Evolutionary conservation across 192 early-diverging fungal species (phyloP).

Genomic region (Entomortierella lignicola): DNA sequence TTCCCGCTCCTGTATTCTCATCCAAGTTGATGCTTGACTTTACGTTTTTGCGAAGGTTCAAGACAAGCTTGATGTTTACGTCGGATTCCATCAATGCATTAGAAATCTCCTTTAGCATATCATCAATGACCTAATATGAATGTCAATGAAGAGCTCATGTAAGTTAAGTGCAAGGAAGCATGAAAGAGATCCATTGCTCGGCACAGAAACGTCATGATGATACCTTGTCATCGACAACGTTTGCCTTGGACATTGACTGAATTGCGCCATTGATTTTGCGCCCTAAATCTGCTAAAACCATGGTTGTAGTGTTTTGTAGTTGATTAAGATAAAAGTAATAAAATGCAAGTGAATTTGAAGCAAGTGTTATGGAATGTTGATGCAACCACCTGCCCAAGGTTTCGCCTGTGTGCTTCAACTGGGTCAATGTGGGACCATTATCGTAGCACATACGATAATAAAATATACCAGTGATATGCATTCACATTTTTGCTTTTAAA

Average conservation of each 20-base stretch:
- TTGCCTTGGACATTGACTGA: constrained; percentile 78
- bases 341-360: too few species aligned
- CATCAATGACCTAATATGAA: constrained; percentile 71
- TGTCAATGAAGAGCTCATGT: neutral
- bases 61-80: constrained; percentile 90
- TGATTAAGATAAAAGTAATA: neutral
- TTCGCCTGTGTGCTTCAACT: too few species aligned
- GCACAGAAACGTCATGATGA: neutral
- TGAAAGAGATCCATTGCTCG: neutral
- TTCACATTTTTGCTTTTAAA: neutral
- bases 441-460: neutral
- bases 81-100: constrained; percentile 90
- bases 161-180: too few species aligned
- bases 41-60: constrained; percentile 86
- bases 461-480: neutral
- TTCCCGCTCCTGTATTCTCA: constrained; percentile 82
- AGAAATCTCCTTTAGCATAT: constrained; percentile 86
- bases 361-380: too few species aligned
- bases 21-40: constrained; percentile 84
- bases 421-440: neutral
- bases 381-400: too few species aligned
- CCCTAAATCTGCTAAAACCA: constrained; percentile 94
- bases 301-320: constrained; percentile 53
- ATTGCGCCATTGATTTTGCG: constrained; percentile 88
- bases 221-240: constrained; percentile 92